Base-by-base conservation (phyloP, 352 stramenopile species). In the Halophytophthora polymorphica region DNA sequence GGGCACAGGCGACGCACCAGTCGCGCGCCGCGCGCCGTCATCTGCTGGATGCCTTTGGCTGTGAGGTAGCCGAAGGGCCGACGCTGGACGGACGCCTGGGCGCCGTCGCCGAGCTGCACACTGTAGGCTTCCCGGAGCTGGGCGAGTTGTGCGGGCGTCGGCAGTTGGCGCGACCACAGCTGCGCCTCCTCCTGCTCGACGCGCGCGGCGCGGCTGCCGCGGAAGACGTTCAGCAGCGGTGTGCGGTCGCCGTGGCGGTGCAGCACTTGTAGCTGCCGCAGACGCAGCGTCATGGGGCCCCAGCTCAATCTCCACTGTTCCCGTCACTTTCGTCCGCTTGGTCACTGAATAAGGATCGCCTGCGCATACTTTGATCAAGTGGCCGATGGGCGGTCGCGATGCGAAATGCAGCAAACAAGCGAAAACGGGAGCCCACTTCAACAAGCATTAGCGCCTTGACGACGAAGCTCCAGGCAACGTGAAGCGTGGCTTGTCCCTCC, bases 231-330 rank as follows among this genome's bases (percentile, higher is more conserved):
- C 39, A 64, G 53, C 49, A 93, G 64, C 34, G 83, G 83, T 43
- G 76, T 88, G 38, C 83, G 83, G 63, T 93, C 83, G 12, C 83
- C 83, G 53, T 93, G 83, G 36, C 83, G 83, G 45, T 91, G 83
- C 31, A 90, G 57, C 44, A 93, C 63, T 52, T 93, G 83, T 53
- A 93, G 54, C 58, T 91, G 83, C 15, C 78, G 80, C 45, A 93
- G 65, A 38, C 66, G 66, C 48, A 86, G 45, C 33, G 40, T 25
- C 63, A 69, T 69, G 14, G 39, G 38, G 31, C 8, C 29, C 42
- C 21, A 5, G 23, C 23, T 6, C 28, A n/a, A n/a, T n/a, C n/a
- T n/a, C n/a, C n/a, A n/a, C n/a, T n/a, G n/a, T n/a, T n/a, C n/a
- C n/a, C n/a, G n/a, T n/a, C 37, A 15, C 12, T 18, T 19, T 25